phyloP scores from a whole-genome alignment of 2,329 filamentous ascomycete species.

The Colletotrichum graminicola region DNA sequence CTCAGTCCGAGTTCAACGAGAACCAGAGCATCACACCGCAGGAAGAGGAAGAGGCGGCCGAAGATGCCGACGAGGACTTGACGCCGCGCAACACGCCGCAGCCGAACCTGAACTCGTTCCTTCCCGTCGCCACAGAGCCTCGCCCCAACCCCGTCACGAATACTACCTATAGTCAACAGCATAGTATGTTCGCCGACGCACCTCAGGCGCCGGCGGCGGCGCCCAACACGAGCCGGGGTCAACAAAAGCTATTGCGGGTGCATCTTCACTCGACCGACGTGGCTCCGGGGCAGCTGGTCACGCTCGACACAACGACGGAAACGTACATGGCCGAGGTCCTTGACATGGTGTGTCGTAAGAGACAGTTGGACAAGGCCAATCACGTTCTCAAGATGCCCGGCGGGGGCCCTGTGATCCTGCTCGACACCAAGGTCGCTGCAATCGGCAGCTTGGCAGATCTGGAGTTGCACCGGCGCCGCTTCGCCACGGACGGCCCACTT shows the following conservation, averaged over 20 bases:
- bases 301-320: slow-evolving; percentile 82
- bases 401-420: slow-evolving; percentile 79
- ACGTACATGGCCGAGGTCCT: slow-evolving; percentile 87
- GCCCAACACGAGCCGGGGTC: slow-evolving; percentile 65
- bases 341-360: slow-evolving; percentile 81
- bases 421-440: slow-evolving; percentile 83
- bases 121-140: slow-evolving; percentile 51
- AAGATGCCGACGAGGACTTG: slow-evolving; percentile 57
- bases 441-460: slow-evolving; percentile 81
- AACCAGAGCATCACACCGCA: slow-evolving; percentile 78
- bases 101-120: slow-evolving; percentile 50
- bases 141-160: slow-evolving; percentile 71
- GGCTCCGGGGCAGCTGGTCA: slow-evolving; percentile 79
- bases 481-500: slow-evolving; percentile 79
- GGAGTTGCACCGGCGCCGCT: slow-evolving; percentile 80
- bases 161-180: slow-evolving; percentile 68
- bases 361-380: slow-evolving; percentile 82
- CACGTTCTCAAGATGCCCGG: slow-evolving; percentile 83
- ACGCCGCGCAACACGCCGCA: slow-evolving; percentile 63
- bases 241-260: slow-evolving; percentile 78
- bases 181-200: slow-evolving; percentile 66
- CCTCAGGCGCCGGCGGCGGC: slow-evolving; percentile 62
- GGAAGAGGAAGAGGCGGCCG: slow-evolving; percentile 57
- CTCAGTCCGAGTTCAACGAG: slow-evolving; percentile 74
- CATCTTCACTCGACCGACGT: slow-evolving; percentile 78